Percentiles rank a stretch among this genome's conserved stretches.
Conservation (phyloP, 177 flowering plant species). For the Vitis hybrid region DNA sequence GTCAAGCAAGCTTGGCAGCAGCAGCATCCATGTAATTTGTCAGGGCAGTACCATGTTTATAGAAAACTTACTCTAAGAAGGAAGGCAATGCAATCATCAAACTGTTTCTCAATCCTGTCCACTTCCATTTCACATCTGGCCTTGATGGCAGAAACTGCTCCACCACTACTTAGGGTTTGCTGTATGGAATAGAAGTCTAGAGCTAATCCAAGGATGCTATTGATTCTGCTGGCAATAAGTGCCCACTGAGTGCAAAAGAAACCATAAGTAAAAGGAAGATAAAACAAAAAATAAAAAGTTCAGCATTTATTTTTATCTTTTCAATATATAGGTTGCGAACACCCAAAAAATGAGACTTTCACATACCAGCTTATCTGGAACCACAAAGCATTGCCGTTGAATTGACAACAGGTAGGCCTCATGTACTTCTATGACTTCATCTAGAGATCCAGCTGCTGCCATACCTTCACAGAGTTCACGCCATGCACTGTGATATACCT, state of each 20-base stretch:
- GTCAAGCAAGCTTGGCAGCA: too few relatives aligned
- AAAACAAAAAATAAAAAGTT: neutral
- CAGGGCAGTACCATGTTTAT: too few relatives aligned
- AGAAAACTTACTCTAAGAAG: conserved; percentile 74
- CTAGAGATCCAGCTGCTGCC: conserved; percentile 86
- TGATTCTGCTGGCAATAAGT: conserved; percentile 87
- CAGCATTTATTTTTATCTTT: neutral
- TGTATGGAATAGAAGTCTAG: conserved; percentile 85
- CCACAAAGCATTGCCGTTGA: conserved; percentile 95
- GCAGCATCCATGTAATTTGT: too few relatives aligned
- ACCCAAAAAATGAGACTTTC: neutral
- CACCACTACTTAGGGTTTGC: conserved; percentile 75
- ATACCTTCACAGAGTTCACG: conserved; percentile 89
- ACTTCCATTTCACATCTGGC: conserved; percentile 89
- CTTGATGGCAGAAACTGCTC: conserved; percentile 75
- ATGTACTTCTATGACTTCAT: conserved; percentile 97
- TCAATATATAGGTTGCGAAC: neutral
- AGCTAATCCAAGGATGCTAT: conserved; percentile 91
- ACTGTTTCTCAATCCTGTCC: conserved; percentile 86
- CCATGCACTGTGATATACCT: conserved; percentile 99
- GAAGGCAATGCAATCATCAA: conserved; percentile 94
- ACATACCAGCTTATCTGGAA: conserved; percentile 91
- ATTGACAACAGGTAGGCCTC: conserved; percentile 89
- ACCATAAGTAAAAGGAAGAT: neutral
- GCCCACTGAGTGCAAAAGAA: conserved; percentile 62